Conservation (phyloP, 2,329 filamentous ascomycete species). For the Fusarium scirpi region DNA sequence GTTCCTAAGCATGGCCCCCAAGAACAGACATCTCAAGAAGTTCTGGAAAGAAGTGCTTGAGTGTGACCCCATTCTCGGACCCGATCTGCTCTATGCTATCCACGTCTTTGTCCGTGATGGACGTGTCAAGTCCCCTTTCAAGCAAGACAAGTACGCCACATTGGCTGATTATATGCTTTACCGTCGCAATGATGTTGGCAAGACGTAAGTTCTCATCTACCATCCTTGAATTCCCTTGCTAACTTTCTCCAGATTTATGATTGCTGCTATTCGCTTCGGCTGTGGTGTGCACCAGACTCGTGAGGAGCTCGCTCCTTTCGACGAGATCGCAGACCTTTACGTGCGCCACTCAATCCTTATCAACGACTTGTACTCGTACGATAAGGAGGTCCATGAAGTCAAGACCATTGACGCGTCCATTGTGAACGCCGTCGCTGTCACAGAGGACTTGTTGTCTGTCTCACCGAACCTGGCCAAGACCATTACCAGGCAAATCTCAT, state of each 20-base stretch:
- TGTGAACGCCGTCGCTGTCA: conserved; percentile 19
- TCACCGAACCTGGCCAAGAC: conserved; percentile 9
- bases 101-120: conserved; percentile 13
- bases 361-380: conserved; percentile 29
- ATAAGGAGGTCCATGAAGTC: conserved; percentile 24
- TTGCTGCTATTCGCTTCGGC: conserved; percentile 25
- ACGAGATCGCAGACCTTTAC: conserved; percentile 17
- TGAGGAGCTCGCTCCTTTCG: conserved; percentile 9
- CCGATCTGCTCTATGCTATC: conserved; percentile 5
- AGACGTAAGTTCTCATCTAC: neutral
- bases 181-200: conserved; percentile 16
- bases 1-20: conserved; percentile 15
- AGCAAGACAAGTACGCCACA: conserved; percentile 18
- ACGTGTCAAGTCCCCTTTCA: conserved; percentile 19
- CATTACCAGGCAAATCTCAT: conserved; percentile 1
- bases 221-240: fast-evolving
- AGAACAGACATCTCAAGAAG: conserved; percentile 15
- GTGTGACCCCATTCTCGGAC: conserved; percentile 15
- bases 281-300: conserved; percentile 2
- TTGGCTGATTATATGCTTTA: conserved; percentile 15
- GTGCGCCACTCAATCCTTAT: conserved; percentile 10
- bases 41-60: conserved; percentile 9
- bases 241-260: conserved; percentile 5
- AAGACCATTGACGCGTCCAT: conserved; percentile 5
- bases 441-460: conserved; percentile 8